Evolutionary conservation across 495 filamentous ascomycete genomes (phyloP), one percentile per base, ranked within the genome.

Genomic region (Penicillium arizonense): DNA sequence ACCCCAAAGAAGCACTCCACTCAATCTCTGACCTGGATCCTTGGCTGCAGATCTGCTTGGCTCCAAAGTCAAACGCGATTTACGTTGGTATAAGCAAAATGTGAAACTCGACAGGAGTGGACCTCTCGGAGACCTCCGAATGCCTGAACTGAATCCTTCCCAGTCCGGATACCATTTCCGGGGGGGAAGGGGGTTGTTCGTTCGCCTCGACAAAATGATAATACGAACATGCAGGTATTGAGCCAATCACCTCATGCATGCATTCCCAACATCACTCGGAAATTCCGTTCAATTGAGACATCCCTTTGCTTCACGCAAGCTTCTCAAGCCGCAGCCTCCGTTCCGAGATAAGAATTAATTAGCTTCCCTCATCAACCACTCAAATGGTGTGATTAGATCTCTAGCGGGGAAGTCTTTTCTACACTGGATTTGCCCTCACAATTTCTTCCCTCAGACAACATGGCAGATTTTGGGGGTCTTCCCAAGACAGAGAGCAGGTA

Each of bases 371-470:
- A 61, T 62, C 34, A n/a, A 32, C 51, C 50, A 55, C 44, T 39
- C 8, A 45, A 39, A 62, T 62, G 59, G 48, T 62, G 59, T 62
- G 47, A 62, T 62, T 45, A 12, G 45, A 2, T 30, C 28, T n/a
- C 41, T 55, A 44, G 37, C 42, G 40, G 5, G 10, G 16, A 33
- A 45, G 20, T 37, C n/a, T 43, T 38, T 42, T 45, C 11, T 23
- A 30, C 28, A 30, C 28, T 30, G 28, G 5, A 0, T 30, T 7
- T 30, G 28, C 1, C 28, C 28, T 2, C 28, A 7, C 7, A 8
- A 2, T 36, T 46, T 26, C 7, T 34, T 33, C 32, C 44, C 45
- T 40, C 11, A 32, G 21, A 40, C 24, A 44, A 18, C 12, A 62
- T 62, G 59, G 47, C 49, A 38, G 58, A 45, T 37, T 32, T 47